These are phyloP conservation scores for Monosporascus sp. DNA, from an alignment of 2,329 filamentous ascomycete genomes.

Conservation along the genomic window DNA sequence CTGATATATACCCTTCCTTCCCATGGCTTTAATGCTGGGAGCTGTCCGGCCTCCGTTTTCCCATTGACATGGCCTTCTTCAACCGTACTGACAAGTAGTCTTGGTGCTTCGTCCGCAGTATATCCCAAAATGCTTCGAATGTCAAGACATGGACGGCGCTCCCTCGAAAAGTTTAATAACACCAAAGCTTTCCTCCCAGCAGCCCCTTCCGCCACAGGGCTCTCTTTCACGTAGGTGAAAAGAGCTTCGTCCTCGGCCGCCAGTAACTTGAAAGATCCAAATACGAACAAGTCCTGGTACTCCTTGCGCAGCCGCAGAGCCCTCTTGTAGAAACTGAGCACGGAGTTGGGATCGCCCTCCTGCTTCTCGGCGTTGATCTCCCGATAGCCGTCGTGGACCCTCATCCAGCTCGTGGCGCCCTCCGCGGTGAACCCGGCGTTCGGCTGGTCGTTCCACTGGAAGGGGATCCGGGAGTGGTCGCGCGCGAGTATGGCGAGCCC, in stretches of 20 bases:
- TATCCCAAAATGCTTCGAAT: constrained; percentile 17
- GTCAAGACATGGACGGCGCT: constrained; percentile 22
- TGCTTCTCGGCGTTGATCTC: constrained; percentile 52
- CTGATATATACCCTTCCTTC: constrained; percentile 12
- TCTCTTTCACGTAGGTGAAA: constrained; percentile 50
- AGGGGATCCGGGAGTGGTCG: constrained; percentile 59
- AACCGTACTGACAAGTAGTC: constrained; percentile 23
- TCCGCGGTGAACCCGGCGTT: constrained; percentile 56
- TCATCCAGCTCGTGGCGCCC: constrained; percentile 57
- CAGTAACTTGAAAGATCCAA: constrained; percentile 53
- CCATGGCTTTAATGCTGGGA: constrained; percentile 16
- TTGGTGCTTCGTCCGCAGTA: constrained; percentile 5
- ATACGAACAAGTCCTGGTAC: constrained; percentile 54
- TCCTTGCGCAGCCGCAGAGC: constrained; percentile 47
- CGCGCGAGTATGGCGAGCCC: constrained; percentile 53
- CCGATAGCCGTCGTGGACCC: constrained; percentile 53
- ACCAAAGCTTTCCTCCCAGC: constrained; percentile 30
- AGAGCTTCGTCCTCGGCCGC: constrained; percentile 45
- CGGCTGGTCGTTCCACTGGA: constrained; percentile 56
- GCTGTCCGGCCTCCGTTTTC: not conserved
- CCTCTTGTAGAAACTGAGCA: constrained; percentile 55
- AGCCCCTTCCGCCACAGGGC: constrained; percentile 5
- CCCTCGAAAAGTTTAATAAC: constrained; percentile 40
- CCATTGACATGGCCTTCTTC: not conserved
- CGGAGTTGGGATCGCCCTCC: constrained; percentile 36